Conservation (phyloP, 345 rosid species). For the Populus nigra region DNA sequence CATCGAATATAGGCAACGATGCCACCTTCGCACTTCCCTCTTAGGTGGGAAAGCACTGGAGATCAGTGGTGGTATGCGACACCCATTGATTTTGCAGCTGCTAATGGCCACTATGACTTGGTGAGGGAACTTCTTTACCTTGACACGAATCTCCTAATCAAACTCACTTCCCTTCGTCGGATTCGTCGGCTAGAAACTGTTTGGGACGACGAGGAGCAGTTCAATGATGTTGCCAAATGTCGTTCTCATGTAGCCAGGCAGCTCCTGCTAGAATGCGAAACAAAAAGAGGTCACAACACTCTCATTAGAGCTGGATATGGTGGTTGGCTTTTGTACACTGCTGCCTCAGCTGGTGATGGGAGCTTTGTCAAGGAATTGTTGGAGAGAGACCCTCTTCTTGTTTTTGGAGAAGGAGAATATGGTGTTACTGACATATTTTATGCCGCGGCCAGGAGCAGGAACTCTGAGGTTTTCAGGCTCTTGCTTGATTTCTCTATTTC, state of each 20-base stretch:
- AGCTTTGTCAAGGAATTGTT: constrained; percentile 61
- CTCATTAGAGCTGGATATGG: constrained; percentile 91
- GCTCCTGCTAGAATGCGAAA: constrained; percentile 60
- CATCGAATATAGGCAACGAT: constrained; percentile 20
- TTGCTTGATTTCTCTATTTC: constrained; percentile 46
- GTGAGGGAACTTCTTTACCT: constrained; percentile 80
- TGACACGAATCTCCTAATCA: constrained; percentile 90
- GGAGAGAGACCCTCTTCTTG: constrained; percentile 77
- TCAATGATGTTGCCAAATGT: constrained; percentile 56
- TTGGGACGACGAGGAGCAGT: constrained; percentile 80
- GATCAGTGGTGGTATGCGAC: constrained; percentile 99
- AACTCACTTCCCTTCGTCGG: constrained; percentile 93
- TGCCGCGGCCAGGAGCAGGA: constrained; percentile 79
- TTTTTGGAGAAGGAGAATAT: constrained; percentile 95
- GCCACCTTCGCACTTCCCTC: constrained; percentile 83
- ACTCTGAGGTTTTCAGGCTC: constrained; percentile 57
- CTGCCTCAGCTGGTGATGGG: constrained; percentile 87
- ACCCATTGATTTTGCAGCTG: constrained; percentile 96
- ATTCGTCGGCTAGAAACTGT: constrained; percentile 96
- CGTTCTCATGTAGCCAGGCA: constrained; percentile 68
- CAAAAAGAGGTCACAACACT: constrained; percentile 48
- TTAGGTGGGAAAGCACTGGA: constrained; percentile 97
- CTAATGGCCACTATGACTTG: constrained; percentile 81
- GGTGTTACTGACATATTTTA: constrained; percentile 82
- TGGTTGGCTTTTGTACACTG: constrained; percentile 94